Base-by-base conservation (phyloP, 2,329 filamentous ascomycete species). In the Arthrinium phaeospermum region DNA sequence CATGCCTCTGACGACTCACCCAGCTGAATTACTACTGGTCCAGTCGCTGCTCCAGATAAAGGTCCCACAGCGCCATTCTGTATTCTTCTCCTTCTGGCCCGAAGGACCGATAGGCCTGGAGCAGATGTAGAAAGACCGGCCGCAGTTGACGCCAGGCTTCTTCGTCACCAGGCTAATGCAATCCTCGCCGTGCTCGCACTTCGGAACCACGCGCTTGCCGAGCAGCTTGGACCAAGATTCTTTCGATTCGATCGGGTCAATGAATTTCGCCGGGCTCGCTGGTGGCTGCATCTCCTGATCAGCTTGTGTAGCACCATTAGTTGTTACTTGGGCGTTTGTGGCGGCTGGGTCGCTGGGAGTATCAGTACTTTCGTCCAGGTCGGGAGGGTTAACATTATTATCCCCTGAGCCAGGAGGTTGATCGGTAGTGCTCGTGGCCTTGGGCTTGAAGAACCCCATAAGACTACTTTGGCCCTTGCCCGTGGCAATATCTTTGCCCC, bases 221-320 rank as follows among this genome's bases (percentile, higher is more conserved):
- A 98, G 91, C 19, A 98, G 86, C 79, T 92, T 95, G 5, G 91
- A 91, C 96, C 96, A 98, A 30, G 92, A 92, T 78, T 96, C 92
- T 80, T 94, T 96, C 67, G 89, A 89, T 73, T 89, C 86, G 69
- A 94, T 90, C 0, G 92, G 91, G 76, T 95, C 93, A 73, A 92
- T 86, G 1, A 90, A 85, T 71, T 81, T 85, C 12, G 82, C 85
- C 3, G 79, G 53, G 10, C 64, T 71, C 19, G n/a, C 24, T 16
- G 61, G 72, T 22, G 57, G 71, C 41, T 51, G 67, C 22, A 69
- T 34, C 14, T 24, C 45, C 51, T 34, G 30, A 19, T 64, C 57
- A 64, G 10, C 10, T 57, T 57, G 57, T 41, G 57, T 7, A 22
- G 67, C 16, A 22, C 22, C 22, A 10, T n/a, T 34, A 22, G 22